A percentile compares a stretch with the other conserved stretches of the same genome.
These are phyloP conservation scores for Phytophthora hybrid DNA, from an alignment of 352 stramenopile genomes.

Conservation along the genomic window DNA sequence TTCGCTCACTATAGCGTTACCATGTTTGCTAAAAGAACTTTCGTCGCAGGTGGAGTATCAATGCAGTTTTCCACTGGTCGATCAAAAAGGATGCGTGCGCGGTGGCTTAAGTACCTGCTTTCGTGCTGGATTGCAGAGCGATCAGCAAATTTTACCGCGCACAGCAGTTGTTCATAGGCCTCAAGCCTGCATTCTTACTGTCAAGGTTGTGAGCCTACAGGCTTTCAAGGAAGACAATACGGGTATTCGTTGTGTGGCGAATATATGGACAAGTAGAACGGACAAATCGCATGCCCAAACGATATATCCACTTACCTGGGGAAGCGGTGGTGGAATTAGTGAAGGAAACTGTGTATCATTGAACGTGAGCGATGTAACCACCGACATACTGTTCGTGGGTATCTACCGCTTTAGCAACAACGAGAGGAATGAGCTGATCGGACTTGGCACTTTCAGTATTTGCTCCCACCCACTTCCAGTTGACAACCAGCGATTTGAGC, in stretches of 20 bases:
- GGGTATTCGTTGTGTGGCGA: conserved; percentile 16
- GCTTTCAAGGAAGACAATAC: neutral
- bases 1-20: conserved; percentile 20
- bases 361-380: conserved; percentile 20
- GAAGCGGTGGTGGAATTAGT: neutral
- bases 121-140: conserved; percentile 18
- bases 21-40: conserved; percentile 22
- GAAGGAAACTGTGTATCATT: conserved; percentile 19
- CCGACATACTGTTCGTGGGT: conserved; percentile 27
- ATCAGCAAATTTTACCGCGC: conserved; percentile 6
- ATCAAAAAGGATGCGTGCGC: conserved; percentile 19
- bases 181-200: conserved; percentile 15
- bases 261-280: conserved; percentile 27
- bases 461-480: neutral
- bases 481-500: conserved; percentile 7
- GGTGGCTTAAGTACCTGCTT: conserved; percentile 16
- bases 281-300: conserved; percentile 23
- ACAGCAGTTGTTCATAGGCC: conserved; percentile 10
- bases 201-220: conserved; percentile 14
- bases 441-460: conserved; percentile 29
- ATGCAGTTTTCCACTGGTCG: conserved; percentile 17
- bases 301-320: conserved; percentile 16
- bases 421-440: conserved; percentile 38
- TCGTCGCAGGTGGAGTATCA: conserved; percentile 14
- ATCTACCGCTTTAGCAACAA: conserved; percentile 34